Evolutionary conservation across 83 land plant genomes (phyloP), one percentile per base, ranked within the genome.

Genomic region (Picea abies): DNA sequence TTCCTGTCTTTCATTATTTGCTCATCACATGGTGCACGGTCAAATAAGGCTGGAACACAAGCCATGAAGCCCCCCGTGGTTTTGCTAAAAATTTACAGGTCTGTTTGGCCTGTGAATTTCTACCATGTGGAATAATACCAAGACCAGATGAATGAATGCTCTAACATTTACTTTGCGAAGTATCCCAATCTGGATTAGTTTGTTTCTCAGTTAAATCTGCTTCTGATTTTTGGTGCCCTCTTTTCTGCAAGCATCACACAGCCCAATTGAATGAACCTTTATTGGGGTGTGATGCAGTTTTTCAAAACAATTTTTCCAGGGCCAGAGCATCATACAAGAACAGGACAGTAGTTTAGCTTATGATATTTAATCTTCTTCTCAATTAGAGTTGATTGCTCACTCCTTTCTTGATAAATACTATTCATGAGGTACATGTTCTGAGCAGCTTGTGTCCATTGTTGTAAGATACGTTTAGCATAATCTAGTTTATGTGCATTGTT

Each of bases 61-160:
- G 78, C 78, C 78, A 47, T 47, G 29, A n/a, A 75, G 78, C 16
- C 78, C 49, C 60, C 22, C 60, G 41, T 75, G 78, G 78, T 56
- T 75, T 75, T 75, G 58, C 49, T 75, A 47, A 68, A 6, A 39
- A 20, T 75, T 75, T 75, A 75, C 78, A 75, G 78, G 78, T 10
- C 78, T 75, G 29, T 32, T 47, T 75, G 16, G 58, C 58, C 78
- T 75, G 78, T 75, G 49, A 75, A 75, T 44, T 56, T 20, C 60
- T 47, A 47, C 23, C 78, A 75, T 75, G 78, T 75, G 78, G 78
- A 75, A 75, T 75, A 75, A 75, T 75, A 49, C 47, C 49, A 56
- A 75, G 78, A 75, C 60, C 78, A 47, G 78, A 75, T 47, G 78
- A 75, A 75, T 75, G 78, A 75, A 75, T 75, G 41, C 77, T 73